These are phyloP conservation scores for Aspergillus neotritici DNA, from an alignment of 2,329 filamentous ascomycete genomes.

Conservation along the genomic window DNA sequence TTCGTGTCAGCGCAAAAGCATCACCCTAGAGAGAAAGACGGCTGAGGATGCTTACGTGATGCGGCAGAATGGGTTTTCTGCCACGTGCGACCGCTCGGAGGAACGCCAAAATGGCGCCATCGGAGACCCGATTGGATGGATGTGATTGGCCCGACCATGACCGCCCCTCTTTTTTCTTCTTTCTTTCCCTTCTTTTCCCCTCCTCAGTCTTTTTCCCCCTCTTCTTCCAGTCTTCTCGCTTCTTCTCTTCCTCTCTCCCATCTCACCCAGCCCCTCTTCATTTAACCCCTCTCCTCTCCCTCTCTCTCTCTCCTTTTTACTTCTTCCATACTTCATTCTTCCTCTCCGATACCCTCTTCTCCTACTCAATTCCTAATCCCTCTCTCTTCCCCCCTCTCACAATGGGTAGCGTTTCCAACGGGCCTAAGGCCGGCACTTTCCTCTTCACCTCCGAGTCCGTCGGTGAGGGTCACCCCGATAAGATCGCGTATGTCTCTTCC, in stretches of 20 bases:
- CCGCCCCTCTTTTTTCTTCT: slow-evolving; percentile 4
- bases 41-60: too few relatives aligned
- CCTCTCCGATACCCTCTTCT: slow-evolving; percentile 13
- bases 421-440: slow-evolving; percentile 57
- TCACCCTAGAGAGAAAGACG: too few relatives aligned
- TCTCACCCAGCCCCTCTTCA: too few relatives aligned
- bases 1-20: too few relatives aligned
- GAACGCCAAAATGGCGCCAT: too few relatives aligned
- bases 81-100: too few relatives aligned
- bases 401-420: slow-evolving; percentile 55
- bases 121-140: too few relatives aligned
- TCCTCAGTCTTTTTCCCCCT: slow-evolving; percentile 12
- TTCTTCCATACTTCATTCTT: slow-evolving; percentile 15
- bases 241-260: slow-evolving; percentile 20
- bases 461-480: slow-evolving; percentile 87
- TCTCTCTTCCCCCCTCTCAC: slow-evolving; percentile 34
- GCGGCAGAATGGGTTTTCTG: too few relatives aligned
- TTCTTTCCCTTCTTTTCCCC: slow-evolving; percentile 5
- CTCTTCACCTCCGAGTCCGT: slow-evolving; percentile 89
- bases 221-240: slow-evolving; percentile 22
- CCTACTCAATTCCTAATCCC: slow-evolving; percentile 12
- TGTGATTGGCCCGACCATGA: background rate
- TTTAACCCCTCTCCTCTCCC: slow-evolving; percentile 18
- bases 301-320: slow-evolving; percentile 16
- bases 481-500: slow-evolving; percentile 64